phyloP scores from a whole-genome alignment of 2,329 filamentous ascomycete species.

The Didymella segeticola region DNA sequence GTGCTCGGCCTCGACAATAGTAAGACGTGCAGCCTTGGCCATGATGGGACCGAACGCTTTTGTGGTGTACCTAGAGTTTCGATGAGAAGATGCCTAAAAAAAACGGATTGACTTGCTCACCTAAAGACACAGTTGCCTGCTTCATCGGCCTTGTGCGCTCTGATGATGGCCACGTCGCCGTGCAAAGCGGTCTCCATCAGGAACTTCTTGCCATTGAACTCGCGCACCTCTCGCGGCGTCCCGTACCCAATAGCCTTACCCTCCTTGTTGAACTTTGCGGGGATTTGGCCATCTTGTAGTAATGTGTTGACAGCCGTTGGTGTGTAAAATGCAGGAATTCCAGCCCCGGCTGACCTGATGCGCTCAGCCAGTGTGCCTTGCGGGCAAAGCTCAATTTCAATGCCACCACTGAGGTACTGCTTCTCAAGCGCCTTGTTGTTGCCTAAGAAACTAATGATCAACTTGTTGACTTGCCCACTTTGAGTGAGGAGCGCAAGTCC shows the following conservation, averaged over 20 bases:
- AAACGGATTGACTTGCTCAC: slow-evolving; percentile 17
- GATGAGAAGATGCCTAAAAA: slow-evolving; percentile 6
- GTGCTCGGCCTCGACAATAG: slow-evolving; percentile 93
- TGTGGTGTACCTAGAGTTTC: slow-evolving; percentile 40
- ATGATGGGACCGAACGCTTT: slow-evolving; percentile 60
- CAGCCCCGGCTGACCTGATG: slow-evolving; percentile 74
- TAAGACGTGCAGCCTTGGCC: slow-evolving; percentile 88
- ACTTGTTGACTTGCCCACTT: slow-evolving; percentile 72
- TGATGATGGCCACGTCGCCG: slow-evolving; percentile 77
- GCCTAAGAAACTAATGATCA: slow-evolving; percentile 79
- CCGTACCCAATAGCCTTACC: slow-evolving; percentile 69
- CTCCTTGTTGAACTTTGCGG: slow-evolving; percentile 64
- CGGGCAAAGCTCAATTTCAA: slow-evolving; percentile 77
- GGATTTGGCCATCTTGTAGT: slow-evolving; percentile 71
- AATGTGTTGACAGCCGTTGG: slow-evolving; percentile 72
- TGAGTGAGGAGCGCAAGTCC: slow-evolving; percentile 73
- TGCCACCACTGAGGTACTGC: slow-evolving; percentile 74
- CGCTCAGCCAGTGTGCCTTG: slow-evolving; percentile 78
- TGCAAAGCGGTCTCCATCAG: slow-evolving; percentile 79
- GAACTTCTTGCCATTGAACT: slow-evolving; percentile 75
- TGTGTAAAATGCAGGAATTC: slow-evolving; percentile 82
- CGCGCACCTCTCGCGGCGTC: slow-evolving; percentile 70
- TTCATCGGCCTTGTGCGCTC: slow-evolving; percentile 78
- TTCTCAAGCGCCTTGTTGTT: slow-evolving; percentile 79
- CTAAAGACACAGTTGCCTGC: slow-evolving; percentile 78